These are phyloP conservation scores for Sarcodon aspratus DNA, from an alignment of 768 basidiomycete genomes.

Conservation along the genomic window DNA sequence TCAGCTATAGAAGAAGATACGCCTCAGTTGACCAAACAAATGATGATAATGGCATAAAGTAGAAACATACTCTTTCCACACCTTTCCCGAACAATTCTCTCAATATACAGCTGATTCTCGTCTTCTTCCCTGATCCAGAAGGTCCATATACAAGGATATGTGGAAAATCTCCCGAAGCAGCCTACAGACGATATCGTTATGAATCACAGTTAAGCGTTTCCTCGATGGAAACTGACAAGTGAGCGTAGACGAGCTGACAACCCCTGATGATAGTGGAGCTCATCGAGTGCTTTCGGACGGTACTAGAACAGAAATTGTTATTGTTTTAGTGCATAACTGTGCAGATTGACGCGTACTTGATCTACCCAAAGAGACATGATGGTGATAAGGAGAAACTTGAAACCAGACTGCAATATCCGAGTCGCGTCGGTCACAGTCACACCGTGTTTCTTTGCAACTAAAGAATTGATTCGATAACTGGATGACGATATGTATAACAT, in stretches of 20 bases:
- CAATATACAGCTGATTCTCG: constrained; percentile 82
- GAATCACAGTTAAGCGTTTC: not conserved
- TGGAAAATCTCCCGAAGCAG: constrained; percentile 88
- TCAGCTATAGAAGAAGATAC: constrained; percentile 45
- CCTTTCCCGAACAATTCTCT: constrained; percentile 84
- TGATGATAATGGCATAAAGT: not conserved
- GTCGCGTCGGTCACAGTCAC: no score
- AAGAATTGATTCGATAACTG: no score
- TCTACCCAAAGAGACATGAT: constrained; percentile 39
- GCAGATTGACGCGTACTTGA: constrained; percentile 20
- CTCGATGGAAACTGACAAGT: constrained; percentile 35
- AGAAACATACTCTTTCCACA: constrained; percentile 68
- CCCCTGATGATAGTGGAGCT: constrained; percentile 78
- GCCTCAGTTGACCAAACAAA: not conserved
- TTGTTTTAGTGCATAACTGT: not conserved
- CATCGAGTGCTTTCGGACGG: constrained; percentile 74
- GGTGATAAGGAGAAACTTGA: not conserved
- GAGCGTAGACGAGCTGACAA: constrained; percentile 75
- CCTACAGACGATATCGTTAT: constrained; percentile 27
- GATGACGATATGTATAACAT: no score
- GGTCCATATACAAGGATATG: constrained; percentile 98
- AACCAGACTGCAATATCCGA: no score
- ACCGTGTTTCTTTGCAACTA: no score
- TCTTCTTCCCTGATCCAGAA: constrained; percentile 97
- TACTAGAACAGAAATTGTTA: constrained; percentile 34